Percentiles rank a stretch among this genome's conserved stretches.
phyloP scores from a whole-genome alignment of 164 flowering plant species.

The Warburgia ugandensis region DNA sequence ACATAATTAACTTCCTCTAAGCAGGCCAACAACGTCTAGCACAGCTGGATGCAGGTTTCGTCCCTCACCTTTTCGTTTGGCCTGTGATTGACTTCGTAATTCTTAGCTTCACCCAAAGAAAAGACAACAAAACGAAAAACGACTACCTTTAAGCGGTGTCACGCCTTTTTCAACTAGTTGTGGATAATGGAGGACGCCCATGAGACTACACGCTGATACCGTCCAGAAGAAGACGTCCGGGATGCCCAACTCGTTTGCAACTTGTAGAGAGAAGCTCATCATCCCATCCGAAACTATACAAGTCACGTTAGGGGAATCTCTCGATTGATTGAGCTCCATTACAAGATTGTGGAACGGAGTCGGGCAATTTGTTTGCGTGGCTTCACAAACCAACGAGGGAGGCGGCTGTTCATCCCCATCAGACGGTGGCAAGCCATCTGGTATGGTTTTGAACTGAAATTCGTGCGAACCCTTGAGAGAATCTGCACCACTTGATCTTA shows the following conservation, averaged over 20 bases:
- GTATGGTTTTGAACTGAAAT: slow-evolving; percentile 25
- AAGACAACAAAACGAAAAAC: no score
- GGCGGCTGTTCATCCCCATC: slow-evolving; percentile 32
- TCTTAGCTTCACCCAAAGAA: no score
- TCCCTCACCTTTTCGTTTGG: no score
- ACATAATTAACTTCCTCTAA: no score
- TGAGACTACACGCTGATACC: slow-evolving; percentile 24
- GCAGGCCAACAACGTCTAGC: no score
- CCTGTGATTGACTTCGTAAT: no score
- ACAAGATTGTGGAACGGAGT: slow-evolving; percentile 27
- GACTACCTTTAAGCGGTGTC: slow-evolving; percentile 30
- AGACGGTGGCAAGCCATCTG: slow-evolving; percentile 36
- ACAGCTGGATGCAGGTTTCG: no score
- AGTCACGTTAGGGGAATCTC: slow-evolving; percentile 7
- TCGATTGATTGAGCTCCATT: slow-evolving; percentile 16
- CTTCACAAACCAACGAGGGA: slow-evolving; percentile 19
- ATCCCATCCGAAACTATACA: slow-evolving; percentile 23
- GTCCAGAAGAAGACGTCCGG: slow-evolving; percentile 28
- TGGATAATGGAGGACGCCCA: slow-evolving; percentile 16
- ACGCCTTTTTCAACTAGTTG: slow-evolving; percentile 23
- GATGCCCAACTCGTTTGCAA: slow-evolving; percentile 20
- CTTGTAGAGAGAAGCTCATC: slow-evolving; percentile 25
- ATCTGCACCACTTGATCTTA: slow-evolving; percentile 8
- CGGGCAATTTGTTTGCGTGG: slow-evolving; percentile 15
- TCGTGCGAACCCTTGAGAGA: slow-evolving; percentile 4